phyloP scores from a whole-genome alignment of 352 stramenopile genomes.

The Pythium insidiosum region DNA sequence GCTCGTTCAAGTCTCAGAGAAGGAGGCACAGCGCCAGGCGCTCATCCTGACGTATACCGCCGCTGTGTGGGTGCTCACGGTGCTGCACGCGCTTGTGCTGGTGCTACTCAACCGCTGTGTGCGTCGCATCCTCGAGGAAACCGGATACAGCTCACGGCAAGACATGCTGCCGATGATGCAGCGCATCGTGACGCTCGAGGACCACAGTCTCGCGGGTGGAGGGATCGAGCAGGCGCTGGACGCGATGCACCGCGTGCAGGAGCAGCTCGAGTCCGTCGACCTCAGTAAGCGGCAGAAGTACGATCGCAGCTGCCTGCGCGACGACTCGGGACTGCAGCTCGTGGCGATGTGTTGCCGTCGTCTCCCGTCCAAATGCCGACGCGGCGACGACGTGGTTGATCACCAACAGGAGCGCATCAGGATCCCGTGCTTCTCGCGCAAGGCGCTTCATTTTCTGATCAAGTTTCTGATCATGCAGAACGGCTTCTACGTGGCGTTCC shows the following conservation, averaged over 20 bases:
- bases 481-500: conserved; percentile 14
- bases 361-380: neutral
- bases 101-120: conserved; percentile 5
- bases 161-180: conserved; percentile 11
- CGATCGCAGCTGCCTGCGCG: neutral
- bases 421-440: conserved; percentile 15
- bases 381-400: neutral
- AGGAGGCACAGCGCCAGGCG: conserved; percentile 6
- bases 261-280: conserved; percentile 5
- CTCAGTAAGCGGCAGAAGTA: neutral
- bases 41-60: conserved; percentile 7
- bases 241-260: conserved; percentile 13
- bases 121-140: conserved; percentile 4
- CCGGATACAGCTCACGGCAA: conserved; percentile 8
- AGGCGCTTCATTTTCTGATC: neutral
- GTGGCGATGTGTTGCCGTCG: conserved; percentile 2
- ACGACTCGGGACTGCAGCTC: conserved; percentile 12
- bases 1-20: neutral
- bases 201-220: conserved; percentile 4
- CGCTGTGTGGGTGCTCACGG: conserved; percentile 6
- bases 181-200: conserved; percentile 7
- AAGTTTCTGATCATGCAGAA: conserved; percentile 11
- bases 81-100: conserved; percentile 8
- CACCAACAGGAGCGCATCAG: neutral
- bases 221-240: conserved; percentile 7